A percentile compares a stretch with the other conserved stretches of the same genome.
Evolutionary conservation across 768 basidiomycete genomes (phyloP).

Genomic region (Boletus patriciae): DNA sequence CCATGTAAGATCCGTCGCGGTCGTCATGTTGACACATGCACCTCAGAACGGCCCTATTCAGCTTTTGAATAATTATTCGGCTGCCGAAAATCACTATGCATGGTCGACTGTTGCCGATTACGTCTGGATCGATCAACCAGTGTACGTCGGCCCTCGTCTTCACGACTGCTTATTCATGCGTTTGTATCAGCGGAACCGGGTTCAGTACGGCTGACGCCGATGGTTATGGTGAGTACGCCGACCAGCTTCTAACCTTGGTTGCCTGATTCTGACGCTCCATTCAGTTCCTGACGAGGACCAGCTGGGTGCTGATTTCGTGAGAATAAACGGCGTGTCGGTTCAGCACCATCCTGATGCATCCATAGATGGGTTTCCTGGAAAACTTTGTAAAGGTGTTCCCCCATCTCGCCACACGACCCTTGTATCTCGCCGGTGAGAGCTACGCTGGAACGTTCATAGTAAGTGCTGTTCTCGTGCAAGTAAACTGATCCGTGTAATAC

Average conservation of each 20-base stretch:
- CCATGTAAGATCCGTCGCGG: no score
- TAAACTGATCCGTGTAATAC: neutral
- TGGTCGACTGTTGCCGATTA: slow-evolving; percentile 56
- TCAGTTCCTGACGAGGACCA: slow-evolving; percentile 61
- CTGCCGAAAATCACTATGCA: slow-evolving; percentile 49
- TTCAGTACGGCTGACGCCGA: slow-evolving; percentile 59
- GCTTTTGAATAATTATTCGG: slow-evolving; percentile 49
- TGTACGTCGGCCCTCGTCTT: slow-evolving; percentile 28
- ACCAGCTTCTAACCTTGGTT: neutral
- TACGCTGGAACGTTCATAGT: slow-evolving; percentile 73
- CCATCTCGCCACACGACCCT: slow-evolving; percentile 59
- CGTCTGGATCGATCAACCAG: slow-evolving; percentile 75
- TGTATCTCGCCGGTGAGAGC: slow-evolving; percentile 71
- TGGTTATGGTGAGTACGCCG: slow-evolving; percentile 50
- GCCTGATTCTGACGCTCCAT: slow-evolving; percentile 10
- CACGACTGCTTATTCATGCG: neutral
- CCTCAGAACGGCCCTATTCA: slow-evolving; percentile 66
- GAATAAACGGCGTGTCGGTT: slow-evolving; percentile 14
- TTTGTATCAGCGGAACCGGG: slow-evolving; percentile 51
- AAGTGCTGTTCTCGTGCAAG: slow-evolving; percentile 35
- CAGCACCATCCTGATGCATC: neutral
- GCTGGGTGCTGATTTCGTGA: slow-evolving; percentile 48
- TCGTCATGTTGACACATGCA: neutral
- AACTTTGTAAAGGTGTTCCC: slow-evolving; percentile 78
- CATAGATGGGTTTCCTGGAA: slow-evolving; percentile 64